Evolutionary conservation across 2,329 filamentous ascomycete genomes (phyloP).

Genomic region (Ceratocystis eucalypticola): DNA sequence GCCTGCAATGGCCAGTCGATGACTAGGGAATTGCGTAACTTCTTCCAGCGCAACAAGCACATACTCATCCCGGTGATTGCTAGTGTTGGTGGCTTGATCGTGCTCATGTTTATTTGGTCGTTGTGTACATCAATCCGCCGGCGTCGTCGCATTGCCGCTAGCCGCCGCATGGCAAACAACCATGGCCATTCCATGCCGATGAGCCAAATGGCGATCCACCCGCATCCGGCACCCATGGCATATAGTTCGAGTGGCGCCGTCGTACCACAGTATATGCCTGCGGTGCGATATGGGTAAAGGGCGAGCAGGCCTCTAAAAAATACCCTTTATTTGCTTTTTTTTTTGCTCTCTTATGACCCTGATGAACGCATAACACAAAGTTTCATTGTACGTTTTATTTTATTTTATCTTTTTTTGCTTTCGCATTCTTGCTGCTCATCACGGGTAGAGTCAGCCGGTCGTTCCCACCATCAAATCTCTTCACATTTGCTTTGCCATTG

Average conservation of each 20-base stretch:
- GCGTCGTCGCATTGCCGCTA: background rate
- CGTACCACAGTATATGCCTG: conserved; percentile 10
- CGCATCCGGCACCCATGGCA: background rate
- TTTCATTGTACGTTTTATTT: background rate
- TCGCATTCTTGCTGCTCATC: background rate
- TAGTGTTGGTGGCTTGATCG: conserved; percentile 57
- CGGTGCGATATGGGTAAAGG: conserved; percentile 10
- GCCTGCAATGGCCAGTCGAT: conserved; percentile 58
- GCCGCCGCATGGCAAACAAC: conserved; percentile 3
- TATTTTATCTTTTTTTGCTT: background rate
- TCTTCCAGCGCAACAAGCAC: conserved; percentile 63
- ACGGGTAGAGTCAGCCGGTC: background rate
- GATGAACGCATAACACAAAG: background rate
- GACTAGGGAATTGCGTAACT: conserved; percentile 55
- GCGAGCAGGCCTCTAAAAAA: background rate
- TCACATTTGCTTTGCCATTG: background rate
- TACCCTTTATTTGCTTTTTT: background rate
- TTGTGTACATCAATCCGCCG: conserved; percentile 32
- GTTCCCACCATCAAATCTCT: background rate
- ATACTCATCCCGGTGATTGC: conserved; percentile 69
- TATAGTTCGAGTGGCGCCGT: background rate
- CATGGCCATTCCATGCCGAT: background rate
- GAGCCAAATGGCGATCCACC: background rate
- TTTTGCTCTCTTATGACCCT: background rate
- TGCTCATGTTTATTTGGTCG: conserved; percentile 59